Percentiles rank a stretch among this genome's conserved stretches.
Evolutionary conservation across 1,284 basidiomycete species (phyloP).

Genomic region (Heterobasidion parviporum): DNA sequence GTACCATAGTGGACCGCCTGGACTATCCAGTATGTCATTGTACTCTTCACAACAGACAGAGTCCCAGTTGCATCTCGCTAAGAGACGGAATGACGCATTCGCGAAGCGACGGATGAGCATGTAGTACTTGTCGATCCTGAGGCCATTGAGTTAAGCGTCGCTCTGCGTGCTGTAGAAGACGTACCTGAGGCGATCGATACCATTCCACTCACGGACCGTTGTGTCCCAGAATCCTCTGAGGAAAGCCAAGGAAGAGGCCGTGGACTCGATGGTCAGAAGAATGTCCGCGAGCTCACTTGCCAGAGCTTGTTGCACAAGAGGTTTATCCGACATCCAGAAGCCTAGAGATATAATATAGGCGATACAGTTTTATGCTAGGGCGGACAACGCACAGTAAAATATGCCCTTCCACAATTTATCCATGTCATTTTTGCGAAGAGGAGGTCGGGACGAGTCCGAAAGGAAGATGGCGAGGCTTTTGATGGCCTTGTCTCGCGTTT

Average conservation of each 20-base stretch:
- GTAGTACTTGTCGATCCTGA: slow-evolving; percentile 94
- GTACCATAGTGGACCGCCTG: slow-evolving; percentile 76
- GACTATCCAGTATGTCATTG: slow-evolving; percentile 54
- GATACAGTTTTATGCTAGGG: not conserved
- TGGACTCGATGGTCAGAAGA: slow-evolving; percentile 58
- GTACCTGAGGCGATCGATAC: slow-evolving; percentile 84
- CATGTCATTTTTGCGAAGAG: slow-evolving; percentile 69
- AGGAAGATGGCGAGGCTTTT: slow-evolving; percentile 72
- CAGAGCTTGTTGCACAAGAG: slow-evolving; percentile 89
- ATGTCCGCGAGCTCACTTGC: slow-evolving; percentile 83
- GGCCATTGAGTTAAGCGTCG: not conserved
- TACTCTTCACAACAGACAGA: slow-evolving; percentile 45
- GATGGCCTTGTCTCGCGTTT: slow-evolving; percentile 83
- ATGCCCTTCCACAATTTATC: slow-evolving; percentile 95
- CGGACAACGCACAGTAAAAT: slow-evolving; percentile 77
- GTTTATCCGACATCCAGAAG: slow-evolving; percentile 99
- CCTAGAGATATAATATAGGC: slow-evolving; percentile 35
- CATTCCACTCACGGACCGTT: slow-evolving; percentile 85
- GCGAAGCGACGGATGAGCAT: slow-evolving; percentile 88
- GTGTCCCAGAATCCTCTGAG: slow-evolving; percentile 87
- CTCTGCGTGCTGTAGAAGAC: slow-evolving; percentile 11
- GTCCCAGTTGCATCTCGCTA: slow-evolving; percentile 70
- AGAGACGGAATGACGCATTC: slow-evolving; percentile 77
- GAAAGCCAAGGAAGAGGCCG: slow-evolving; percentile 63
- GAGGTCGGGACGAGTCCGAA: slow-evolving; percentile 50